A percentile compares a stretch with the other conserved stretches of the same genome.
Evolutionary conservation across 2,329 filamentous ascomycete species (phyloP).

Genomic region (Colletotrichum euphorbiae): DNA sequence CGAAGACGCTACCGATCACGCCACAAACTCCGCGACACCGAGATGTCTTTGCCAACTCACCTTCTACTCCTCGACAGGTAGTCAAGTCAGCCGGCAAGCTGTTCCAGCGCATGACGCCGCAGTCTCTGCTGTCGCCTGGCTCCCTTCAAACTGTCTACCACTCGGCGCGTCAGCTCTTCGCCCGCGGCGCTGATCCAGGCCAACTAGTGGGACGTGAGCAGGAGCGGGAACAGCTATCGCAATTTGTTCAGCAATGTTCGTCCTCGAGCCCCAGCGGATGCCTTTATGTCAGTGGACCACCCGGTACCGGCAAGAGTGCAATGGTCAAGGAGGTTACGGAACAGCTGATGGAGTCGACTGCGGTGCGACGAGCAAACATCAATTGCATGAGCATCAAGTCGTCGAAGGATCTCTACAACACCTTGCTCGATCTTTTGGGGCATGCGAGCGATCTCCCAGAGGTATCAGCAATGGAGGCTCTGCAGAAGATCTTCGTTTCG

Average conservation of each 20-base stretch:
- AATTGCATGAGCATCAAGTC: slow-evolving; percentile 98
- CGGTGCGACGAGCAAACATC: slow-evolving; percentile 80
- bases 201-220: slow-evolving; percentile 82
- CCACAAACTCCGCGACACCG: slow-evolving; percentile 82
- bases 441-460: slow-evolving; percentile 70
- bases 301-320: slow-evolving; percentile 96
- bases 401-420: slow-evolving; percentile 85
- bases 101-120: slow-evolving; percentile 82
- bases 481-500: slow-evolving; percentile 79
- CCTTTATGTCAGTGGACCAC: slow-evolving; percentile 94
- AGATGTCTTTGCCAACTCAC: slow-evolving; percentile 79
- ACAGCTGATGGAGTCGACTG: slow-evolving; percentile 62
- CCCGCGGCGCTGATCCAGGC: slow-evolving; percentile 79
- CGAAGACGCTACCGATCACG: slow-evolving; percentile 66
- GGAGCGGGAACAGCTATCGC: slow-evolving; percentile 71
- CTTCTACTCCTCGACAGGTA: slow-evolving; percentile 85
- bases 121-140: slow-evolving; percentile 78
- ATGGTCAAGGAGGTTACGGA: slow-evolving; percentile 85
- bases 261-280: slow-evolving; percentile 77
- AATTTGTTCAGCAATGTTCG: slow-evolving; percentile 76
- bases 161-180: slow-evolving; percentile 86
- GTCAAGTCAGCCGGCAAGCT: slow-evolving; percentile 82
- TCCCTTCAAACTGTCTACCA: slow-evolving; percentile 84
- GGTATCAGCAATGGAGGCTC: slow-evolving; percentile 72
- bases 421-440: slow-evolving; percentile 77